Conservation (phyloP, 75 land plant species). For the Selaginella tamariscina region DNA sequence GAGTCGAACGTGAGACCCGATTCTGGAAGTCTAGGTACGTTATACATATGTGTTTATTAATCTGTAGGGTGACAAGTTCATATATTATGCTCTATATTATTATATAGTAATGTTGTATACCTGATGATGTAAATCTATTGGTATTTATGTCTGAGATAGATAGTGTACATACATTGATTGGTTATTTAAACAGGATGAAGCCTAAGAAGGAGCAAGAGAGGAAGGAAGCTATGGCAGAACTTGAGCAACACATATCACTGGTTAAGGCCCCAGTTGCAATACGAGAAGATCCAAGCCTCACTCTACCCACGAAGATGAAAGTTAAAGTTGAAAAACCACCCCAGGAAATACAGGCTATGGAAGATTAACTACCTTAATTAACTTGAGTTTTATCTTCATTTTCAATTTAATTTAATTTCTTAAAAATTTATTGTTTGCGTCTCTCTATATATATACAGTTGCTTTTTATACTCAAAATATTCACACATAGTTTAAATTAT, state of each 20-base stretch:
- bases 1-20: constrained; percentile 38
- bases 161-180: not conserved
- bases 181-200: constrained; percentile 85
- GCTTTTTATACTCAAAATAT: too few relatives aligned
- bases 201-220: constrained; percentile 46
- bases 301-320: constrained; percentile 50
- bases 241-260: constrained; percentile 66
- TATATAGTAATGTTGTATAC: not conserved
- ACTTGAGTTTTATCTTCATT: too few relatives aligned
- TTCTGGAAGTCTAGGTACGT: constrained; percentile 62
- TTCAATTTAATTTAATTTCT: too few relatives aligned
- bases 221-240: constrained; percentile 48
- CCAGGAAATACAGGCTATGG: constrained; percentile 39
- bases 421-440: too few relatives aligned
- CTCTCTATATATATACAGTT: too few relatives aligned
- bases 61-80: constrained; percentile 6
- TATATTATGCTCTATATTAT: not conserved
- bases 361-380: too few relatives aligned
- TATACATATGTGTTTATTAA: not conserved
- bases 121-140: not conserved
- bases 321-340: constrained; percentile 56
- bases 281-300: constrained; percentile 47
- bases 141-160: not conserved
- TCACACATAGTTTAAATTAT: too few relatives aligned
- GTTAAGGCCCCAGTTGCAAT: constrained; percentile 71